Evolutionary conservation across 2,329 filamentous ascomycete genomes (phyloP).

Genomic region (Podosphaera leucotricha): DNA sequence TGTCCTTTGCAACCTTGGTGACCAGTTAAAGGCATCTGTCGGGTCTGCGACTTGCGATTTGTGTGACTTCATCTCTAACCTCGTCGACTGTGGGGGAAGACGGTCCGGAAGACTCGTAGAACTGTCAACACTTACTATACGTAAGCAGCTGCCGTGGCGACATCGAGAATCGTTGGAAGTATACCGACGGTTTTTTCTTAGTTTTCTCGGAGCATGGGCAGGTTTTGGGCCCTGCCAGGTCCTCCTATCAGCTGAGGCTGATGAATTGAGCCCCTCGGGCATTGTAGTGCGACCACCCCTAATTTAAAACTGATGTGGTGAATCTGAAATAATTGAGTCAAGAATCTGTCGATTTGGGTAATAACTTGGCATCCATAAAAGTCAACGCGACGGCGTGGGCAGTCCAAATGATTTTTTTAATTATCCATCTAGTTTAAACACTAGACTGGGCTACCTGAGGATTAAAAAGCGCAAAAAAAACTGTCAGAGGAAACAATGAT

Average conservation of each 20-base stretch:
- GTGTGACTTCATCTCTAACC: neutral
- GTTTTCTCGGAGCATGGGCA: neutral
- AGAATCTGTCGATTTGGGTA: neutral
- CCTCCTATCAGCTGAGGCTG: neutral
- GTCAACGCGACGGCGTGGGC: neutral
- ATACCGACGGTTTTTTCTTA: neutral
- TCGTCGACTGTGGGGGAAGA: neutral
- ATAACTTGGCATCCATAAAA: neutral
- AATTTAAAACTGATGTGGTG: neutral
- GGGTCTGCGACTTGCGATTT: neutral
- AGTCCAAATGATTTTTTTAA: too few relatives aligned
- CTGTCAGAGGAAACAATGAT: neutral
- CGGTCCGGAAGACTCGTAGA: neutral
- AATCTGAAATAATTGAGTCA: neutral
- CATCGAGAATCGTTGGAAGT: neutral
- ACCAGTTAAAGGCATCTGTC: neutral
- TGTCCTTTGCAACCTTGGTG: conserved; percentile 36
- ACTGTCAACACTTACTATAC: neutral
- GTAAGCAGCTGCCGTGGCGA: neutral
- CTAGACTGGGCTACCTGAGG: neutral
- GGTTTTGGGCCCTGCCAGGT: neutral
- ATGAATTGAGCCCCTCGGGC: neutral
- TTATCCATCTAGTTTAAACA: neutral
- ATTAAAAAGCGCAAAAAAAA: neutral
- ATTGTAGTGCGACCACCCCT: neutral